A percentile compares a stretch with the other conserved stretches of the same genome.
phyloP scores from a whole-genome alignment of 176 grass and related monocot genomes.

The Cenchrus americanus region DNA sequence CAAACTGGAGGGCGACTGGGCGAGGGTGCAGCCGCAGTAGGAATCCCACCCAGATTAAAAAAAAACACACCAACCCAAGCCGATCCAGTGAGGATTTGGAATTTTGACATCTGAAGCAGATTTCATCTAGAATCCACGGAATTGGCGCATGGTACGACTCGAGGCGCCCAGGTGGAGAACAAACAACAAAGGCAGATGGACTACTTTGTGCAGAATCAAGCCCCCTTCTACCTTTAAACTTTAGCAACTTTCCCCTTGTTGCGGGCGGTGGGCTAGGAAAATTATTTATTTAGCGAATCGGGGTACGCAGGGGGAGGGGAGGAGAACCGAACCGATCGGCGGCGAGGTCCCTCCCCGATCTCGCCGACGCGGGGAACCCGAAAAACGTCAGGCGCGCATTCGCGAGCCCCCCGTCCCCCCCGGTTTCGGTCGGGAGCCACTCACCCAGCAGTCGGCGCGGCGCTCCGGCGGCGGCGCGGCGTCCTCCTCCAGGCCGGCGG shows the following conservation, averaged over 20 bases:
- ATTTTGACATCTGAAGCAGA: background rate
- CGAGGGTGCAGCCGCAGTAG: background rate
- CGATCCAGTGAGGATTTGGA: background rate
- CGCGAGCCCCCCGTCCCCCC: background rate
- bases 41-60: background rate
- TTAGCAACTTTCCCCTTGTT: background rate
- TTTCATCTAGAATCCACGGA: background rate
- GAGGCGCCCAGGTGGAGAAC: background rate
- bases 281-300: background rate
- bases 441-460: conserved; percentile 41
- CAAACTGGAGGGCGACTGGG: background rate
- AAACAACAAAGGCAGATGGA: background rate
- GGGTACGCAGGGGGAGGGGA: background rate
- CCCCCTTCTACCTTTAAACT: background rate
- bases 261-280: background rate
- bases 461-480: background rate
- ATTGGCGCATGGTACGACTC: background rate
- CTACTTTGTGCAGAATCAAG: background rate
- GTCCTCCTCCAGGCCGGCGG: conserved; percentile 11
- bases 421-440: background rate
- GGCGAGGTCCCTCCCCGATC: conserved; percentile 10
- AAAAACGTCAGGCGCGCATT: background rate
- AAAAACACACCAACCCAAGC: background rate
- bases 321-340: conserved; percentile 2
- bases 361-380: background rate